A percentile compares a stretch with the other conserved stretches of the same genome.
Conservation (phyloP, 495 filamentous ascomycete genomes). For the Penicillium mononematosum region DNA sequence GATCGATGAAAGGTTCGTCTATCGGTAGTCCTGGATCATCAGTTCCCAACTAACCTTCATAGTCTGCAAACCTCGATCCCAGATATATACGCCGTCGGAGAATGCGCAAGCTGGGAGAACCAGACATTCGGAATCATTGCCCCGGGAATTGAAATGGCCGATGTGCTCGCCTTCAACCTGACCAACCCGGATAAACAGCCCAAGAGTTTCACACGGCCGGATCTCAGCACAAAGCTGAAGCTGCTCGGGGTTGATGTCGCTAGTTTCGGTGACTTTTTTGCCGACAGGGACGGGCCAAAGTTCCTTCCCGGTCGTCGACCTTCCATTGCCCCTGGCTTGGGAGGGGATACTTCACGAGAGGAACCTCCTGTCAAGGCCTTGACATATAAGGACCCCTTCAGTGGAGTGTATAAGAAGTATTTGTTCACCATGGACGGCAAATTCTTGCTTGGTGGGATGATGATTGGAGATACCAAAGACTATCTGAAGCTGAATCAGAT, state of each 20-base stretch:
- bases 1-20: conserved; percentile 56
- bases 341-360: conserved; percentile 31
- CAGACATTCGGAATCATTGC: conserved; percentile 94
- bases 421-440: conserved; percentile 91
- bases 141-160: conserved; percentile 94
- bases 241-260: conserved; percentile 92
- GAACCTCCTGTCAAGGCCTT: conserved; percentile 74
- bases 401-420: conserved; percentile 96
- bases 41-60: background rate
- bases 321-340: conserved; percentile 17
- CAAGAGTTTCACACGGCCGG: conserved; percentile 75
- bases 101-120: conserved; percentile 92
- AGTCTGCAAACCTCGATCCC: conserved; percentile 68
- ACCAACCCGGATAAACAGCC: conserved; percentile 76
- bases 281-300: conserved; percentile 83
- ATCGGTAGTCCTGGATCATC: background rate
- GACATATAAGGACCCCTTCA: conserved; percentile 91
- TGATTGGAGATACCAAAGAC: conserved; percentile 94
- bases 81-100: conserved; percentile 87
- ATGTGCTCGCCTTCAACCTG: conserved; percentile 92
- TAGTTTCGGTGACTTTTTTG: conserved; percentile 95
- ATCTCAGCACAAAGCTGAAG: conserved; percentile 93
- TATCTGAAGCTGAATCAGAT: conserved; percentile 94
- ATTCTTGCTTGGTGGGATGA: conserved; percentile 93
- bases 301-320: conserved; percentile 60